Evolutionary conservation across 305 asterid species (phyloP), one percentile per base, ranked within the genome.

Genomic region (Andrographis paniculata): DNA sequence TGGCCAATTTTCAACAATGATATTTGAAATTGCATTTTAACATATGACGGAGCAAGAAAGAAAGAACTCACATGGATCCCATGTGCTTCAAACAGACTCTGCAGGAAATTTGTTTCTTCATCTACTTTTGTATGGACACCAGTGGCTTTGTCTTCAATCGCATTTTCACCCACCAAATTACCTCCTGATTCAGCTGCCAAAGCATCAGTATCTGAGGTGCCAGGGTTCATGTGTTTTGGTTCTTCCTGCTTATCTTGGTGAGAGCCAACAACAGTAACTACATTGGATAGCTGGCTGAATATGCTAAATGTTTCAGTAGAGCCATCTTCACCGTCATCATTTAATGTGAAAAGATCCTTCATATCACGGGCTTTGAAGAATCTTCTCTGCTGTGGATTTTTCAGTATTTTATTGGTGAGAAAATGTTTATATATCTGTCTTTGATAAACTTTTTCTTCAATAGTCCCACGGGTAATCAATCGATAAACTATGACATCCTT

Each of bases 381-480:
- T 73, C 98, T 77, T 77, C 79, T 77, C 80, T 91, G 96, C 62
- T 83, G 96, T 6, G 98, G 98, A 73, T 91, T 91, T 72, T 80
- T 73, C 75, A 91, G 66, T 64, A 91, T 91, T 74, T 86, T 91
- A 67, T 82, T 86, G 65, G 98, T 91, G 38, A 91, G 94, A 28
- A 82, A 91, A 68, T 86, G 96, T 69, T 91, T 91, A 68, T 85
- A 91, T 53, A 91, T 91, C 77, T 91, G 96, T 55, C 98, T 71
- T 67, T 91, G 98, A 69, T 91, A 91, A 60, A 91, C 95, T 74
- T 91, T 91, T 84, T 91, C 98, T 66, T 91, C 98, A 55, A 91
- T 91, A 44, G 98, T 86, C 63, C 98, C 98, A 52, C 94, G 85
- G 50, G 96, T 82, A 48, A 91, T 91, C 78, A 91, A 74, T 74